A percentile compares a stretch with the other conserved stretches of the same genome.
phyloP scores from a whole-genome alignment of 2,329 filamentous ascomycete species.

The Hymenoscyphus salicellus region DNA sequence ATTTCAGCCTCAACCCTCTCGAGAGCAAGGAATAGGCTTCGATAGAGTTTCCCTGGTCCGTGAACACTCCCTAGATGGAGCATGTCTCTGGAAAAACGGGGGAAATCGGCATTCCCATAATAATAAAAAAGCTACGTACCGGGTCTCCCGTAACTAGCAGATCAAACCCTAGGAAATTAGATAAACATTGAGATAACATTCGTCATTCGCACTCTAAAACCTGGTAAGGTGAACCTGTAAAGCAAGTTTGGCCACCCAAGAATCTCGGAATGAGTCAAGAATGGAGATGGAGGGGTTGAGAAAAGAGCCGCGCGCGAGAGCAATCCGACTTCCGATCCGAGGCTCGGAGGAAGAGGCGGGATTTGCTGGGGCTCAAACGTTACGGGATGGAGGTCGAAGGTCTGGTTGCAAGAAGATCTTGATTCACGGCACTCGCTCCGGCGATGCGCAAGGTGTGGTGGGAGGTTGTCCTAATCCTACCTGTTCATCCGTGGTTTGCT shows the following conservation, averaged over 20 bases:
- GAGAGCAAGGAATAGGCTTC: background rate
- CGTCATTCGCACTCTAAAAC: background rate
- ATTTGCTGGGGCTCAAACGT: background rate
- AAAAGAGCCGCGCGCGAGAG: background rate
- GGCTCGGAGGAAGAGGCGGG: background rate
- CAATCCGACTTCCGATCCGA: background rate
- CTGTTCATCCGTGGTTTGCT: background rate
- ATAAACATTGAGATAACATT: background rate
- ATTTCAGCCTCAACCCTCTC: background rate
- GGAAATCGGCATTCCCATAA: background rate
- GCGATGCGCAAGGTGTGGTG: background rate
- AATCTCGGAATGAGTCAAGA: background rate
- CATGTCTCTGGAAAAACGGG: background rate
- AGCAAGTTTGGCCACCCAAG: background rate
- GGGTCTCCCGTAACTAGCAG: background rate
- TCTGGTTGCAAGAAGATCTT: background rate
- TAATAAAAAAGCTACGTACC: background rate
- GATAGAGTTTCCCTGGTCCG: too few relatives aligned
- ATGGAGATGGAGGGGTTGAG: background rate
- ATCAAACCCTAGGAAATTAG: conserved; percentile 1
- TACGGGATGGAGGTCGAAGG: background rate
- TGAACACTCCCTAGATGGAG: too few relatives aligned
- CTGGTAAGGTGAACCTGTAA: background rate
- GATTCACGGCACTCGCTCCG: background rate
- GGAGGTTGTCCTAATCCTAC: background rate